These are phyloP conservation scores for Phyllosticta citriasiana DNA, from an alignment of 2,329 filamentous ascomycete species.

Conservation along the genomic window DNA sequence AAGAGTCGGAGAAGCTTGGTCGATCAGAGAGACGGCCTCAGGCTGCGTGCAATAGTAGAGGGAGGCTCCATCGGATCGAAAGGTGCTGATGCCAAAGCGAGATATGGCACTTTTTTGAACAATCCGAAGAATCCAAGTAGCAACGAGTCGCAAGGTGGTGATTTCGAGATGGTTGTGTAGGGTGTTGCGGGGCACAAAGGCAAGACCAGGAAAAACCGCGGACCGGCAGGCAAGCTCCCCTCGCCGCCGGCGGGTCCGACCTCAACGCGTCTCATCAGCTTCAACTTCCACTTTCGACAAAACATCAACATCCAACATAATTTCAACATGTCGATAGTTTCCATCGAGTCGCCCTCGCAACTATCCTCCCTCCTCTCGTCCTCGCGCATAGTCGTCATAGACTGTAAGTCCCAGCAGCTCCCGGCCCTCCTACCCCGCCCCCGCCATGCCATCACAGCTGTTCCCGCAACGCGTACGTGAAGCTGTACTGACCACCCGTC, in stretches of 20 bases:
- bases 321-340: constrained; percentile 35
- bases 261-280: not conserved
- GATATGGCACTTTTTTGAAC: too few relatives aligned
- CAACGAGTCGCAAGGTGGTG: too few relatives aligned
- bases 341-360: constrained; percentile 34
- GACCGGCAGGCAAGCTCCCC: not conserved
- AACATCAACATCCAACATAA: not conserved
- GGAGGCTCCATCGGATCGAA: too few relatives aligned
- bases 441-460: constrained; percentile 17
- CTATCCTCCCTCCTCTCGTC: constrained; percentile 52
- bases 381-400: constrained; percentile 72
- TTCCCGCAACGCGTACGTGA: constrained; percentile 5
- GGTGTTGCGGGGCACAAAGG: not conserved
- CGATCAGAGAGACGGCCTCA: too few relatives aligned
- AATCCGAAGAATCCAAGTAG: too few relatives aligned
- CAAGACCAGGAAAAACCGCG: not conserved
- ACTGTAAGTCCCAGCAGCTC: constrained; percentile 60
- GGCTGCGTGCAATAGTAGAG: too few relatives aligned
- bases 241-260: not conserved
- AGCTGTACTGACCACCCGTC: constrained; percentile 14
- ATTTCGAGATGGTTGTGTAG: too few relatives aligned
- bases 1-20: too few relatives aligned
- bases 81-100: too few relatives aligned
- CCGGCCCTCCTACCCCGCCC: constrained; percentile 6
- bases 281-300: not conserved